Conservation (phyloP, 2,329 filamentous ascomycete species). For the Alternaria triticina region DNA sequence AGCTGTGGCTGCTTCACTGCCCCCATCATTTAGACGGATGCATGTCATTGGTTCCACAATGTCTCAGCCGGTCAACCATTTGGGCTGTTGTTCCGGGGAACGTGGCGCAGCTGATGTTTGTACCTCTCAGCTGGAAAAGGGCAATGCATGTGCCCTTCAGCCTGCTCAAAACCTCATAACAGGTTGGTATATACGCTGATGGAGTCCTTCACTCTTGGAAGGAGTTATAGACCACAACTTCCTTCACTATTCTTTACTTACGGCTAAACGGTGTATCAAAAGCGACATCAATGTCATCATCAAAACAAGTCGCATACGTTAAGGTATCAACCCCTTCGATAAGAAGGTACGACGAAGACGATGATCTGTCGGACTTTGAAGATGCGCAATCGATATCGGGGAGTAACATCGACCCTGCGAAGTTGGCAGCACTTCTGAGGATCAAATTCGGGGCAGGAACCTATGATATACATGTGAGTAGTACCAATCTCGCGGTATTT, state of each 20-base stretch:
- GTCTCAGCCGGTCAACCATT: not conserved
- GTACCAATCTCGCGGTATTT: not conserved
- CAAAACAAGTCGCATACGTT: not conserved
- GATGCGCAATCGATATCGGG: slow-evolving; percentile 12
- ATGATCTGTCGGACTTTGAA: not conserved
- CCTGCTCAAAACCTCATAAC: not conserved
- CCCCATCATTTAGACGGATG: not conserved
- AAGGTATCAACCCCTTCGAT: not conserved
- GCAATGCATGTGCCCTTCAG: not conserved
- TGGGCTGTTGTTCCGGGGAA: too few species aligned
- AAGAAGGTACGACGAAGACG: not conserved
- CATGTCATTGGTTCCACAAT: not conserved
- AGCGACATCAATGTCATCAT: not conserved
- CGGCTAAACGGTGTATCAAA: not conserved
- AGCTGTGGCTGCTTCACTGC: not conserved
- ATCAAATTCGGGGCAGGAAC: slow-evolving; percentile 15
- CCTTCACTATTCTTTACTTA: not conserved
- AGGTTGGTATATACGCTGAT: not conserved
- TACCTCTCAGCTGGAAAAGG: too few species aligned
- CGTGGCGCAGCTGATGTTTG: too few species aligned
- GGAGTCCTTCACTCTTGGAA: not conserved
- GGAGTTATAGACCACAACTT: not conserved
- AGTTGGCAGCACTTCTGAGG: slow-evolving; percentile 11
- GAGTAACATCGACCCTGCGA: slow-evolving; percentile 14
- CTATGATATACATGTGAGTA: slow-evolving; percentile 8